phyloP scores from a whole-genome alignment of 495 filamentous ascomycete genomes.

The Daldinia grandis region DNA sequence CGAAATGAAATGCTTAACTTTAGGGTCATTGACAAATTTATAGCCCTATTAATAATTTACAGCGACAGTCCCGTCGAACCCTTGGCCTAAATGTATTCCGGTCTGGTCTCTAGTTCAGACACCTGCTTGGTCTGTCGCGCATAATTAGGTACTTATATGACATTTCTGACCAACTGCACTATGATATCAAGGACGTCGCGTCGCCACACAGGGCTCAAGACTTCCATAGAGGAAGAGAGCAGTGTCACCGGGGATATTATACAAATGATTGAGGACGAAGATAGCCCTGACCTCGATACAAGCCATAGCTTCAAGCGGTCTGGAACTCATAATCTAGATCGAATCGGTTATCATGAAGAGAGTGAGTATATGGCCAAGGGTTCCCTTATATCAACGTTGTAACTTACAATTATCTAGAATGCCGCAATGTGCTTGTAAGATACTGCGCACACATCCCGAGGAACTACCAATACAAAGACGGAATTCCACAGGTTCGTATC shows the following conservation, averaged over 20 bases:
- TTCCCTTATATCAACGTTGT: no score
- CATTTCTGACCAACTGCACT: background rate
- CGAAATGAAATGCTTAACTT: background rate
- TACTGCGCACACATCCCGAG: slow-evolving; percentile 47
- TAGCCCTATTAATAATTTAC: background rate
- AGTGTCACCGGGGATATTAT: background rate
- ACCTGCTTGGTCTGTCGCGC: background rate
- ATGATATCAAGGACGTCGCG: slow-evolving; percentile 5
- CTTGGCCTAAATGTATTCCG: background rate
- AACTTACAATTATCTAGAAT: slow-evolving; percentile 37
- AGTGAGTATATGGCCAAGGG: slow-evolving; percentile 29
- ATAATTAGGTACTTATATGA: background rate
- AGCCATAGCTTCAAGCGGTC: slow-evolving; percentile 30
- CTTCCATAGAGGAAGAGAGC: background rate
- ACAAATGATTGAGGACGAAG: background rate
- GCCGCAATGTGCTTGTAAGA: slow-evolving; percentile 47
- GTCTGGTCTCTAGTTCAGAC: background rate
- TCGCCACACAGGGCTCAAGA: background rate
- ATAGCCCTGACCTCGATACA: background rate
- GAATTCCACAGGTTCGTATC: slow-evolving; percentile 42
- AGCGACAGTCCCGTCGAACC: background rate
- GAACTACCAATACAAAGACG: slow-evolving; percentile 49
- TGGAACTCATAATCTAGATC: slow-evolving; percentile 37
- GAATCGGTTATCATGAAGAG: slow-evolving; percentile 44
- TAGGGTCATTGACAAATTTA: background rate